Conservation (phyloP, 2,329 filamentous ascomycete species). For the Gremmenia infestans region DNA sequence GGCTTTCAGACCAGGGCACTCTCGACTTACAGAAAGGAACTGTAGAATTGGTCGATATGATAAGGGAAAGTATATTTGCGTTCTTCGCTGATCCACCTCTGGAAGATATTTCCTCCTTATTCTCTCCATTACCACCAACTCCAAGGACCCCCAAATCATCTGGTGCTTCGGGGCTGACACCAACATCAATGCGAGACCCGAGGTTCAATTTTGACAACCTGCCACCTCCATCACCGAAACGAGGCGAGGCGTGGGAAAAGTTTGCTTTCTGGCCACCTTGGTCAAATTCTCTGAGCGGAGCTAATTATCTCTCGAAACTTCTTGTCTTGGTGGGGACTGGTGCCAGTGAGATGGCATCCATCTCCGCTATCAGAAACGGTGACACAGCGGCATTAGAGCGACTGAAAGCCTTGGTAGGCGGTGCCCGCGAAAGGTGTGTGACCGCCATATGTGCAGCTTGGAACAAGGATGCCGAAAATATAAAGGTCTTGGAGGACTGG, state of each 20-base stretch:
- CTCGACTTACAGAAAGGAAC: conserved; percentile 70
- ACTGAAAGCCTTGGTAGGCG: conserved; percentile 69
- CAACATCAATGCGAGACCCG: conserved; percentile 59
- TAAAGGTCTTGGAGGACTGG: conserved; percentile 93
- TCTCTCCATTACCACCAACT: conserved; percentile 71
- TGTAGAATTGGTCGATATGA: conserved; percentile 74
- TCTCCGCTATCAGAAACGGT: conserved; percentile 58
- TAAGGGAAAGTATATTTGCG: conserved; percentile 71
- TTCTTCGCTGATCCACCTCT: conserved; percentile 87
- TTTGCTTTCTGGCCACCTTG: conserved; percentile 94
- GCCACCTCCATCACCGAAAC: conserved; percentile 70
- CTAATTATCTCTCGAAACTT: conserved; percentile 81
- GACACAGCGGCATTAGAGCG: conserved; percentile 60
- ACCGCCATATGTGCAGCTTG: conserved; percentile 83
- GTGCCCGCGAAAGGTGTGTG: conserved; percentile 78
- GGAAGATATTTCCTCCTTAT: conserved; percentile 83
- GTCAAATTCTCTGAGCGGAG: conserved; percentile 87
- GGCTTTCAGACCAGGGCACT: conserved; percentile 66
- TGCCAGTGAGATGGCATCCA: conserved; percentile 76
- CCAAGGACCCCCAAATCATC: conserved; percentile 62
- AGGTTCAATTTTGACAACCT: conserved; percentile 80
- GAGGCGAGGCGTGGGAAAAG: conserved; percentile 85
- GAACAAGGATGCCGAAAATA: conserved; percentile 89
- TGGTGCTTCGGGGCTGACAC: conserved; percentile 35
- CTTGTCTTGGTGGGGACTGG: conserved; percentile 79